Conservation (phyloP, 2,329 filamentous ascomycete species). For the Epicoccum sorghinum region DNA sequence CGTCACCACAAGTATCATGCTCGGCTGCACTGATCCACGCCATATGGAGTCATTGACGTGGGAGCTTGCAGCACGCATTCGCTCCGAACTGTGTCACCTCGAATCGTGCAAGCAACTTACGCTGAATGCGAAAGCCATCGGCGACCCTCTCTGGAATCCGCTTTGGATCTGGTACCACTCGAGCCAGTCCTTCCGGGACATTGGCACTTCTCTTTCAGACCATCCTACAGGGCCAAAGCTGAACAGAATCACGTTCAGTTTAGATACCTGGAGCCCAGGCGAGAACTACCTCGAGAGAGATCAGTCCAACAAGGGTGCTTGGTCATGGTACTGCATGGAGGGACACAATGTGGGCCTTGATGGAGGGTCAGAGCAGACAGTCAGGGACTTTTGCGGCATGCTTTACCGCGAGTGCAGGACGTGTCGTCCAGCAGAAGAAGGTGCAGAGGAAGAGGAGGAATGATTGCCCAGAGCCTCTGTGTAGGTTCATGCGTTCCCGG, state of each 20-base stretch:
- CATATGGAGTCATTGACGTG: slow-evolving; percentile 41
- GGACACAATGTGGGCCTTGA: slow-evolving; percentile 35
- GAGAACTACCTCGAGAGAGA: slow-evolving; percentile 43
- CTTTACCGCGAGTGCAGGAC: slow-evolving; percentile 36
- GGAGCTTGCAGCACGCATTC: slow-evolving; percentile 37
- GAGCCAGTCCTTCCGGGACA: slow-evolving; percentile 40
- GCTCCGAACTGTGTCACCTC: slow-evolving; percentile 31
- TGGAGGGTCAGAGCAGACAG: slow-evolving; percentile 26
- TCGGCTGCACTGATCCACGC: slow-evolving; percentile 45
- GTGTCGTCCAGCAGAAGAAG: slow-evolving; percentile 25
- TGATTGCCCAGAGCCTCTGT: background rate
- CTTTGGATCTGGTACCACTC: slow-evolving; percentile 49
- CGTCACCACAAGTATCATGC: slow-evolving; percentile 43
- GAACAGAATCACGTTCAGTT: slow-evolving; percentile 40
- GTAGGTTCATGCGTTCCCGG: background rate
- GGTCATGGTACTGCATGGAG: slow-evolving; percentile 44
- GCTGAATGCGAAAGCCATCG: slow-evolving; percentile 43
- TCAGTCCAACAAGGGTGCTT: slow-evolving; percentile 24
- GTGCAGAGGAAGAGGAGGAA: slow-evolving; percentile 21
- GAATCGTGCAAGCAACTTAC: slow-evolving; percentile 27
- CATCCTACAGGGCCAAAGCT: slow-evolving; percentile 26
- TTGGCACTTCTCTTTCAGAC: slow-evolving; percentile 27
- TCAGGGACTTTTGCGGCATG: slow-evolving; percentile 39
- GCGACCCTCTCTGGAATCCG: slow-evolving; percentile 49
- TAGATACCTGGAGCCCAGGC: slow-evolving; percentile 45